These are phyloP conservation scores for Zygotorulaspora florentina DNA, from an alignment of 805 yeast genomes.

Conservation along the genomic window DNA sequence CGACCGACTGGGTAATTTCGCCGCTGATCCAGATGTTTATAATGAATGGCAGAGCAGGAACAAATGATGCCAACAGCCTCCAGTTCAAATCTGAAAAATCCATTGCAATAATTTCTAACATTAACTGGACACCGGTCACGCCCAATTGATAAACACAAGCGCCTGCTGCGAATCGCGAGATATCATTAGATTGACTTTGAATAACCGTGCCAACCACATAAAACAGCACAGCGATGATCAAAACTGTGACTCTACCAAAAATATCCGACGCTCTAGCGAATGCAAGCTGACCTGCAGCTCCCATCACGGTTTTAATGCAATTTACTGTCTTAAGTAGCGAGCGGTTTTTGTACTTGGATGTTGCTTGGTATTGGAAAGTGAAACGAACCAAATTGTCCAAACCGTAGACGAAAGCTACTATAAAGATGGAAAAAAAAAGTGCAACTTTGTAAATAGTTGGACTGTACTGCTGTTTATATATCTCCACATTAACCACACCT, in stretches of 20 bases:
- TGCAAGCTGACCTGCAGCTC: slow-evolving; percentile 58
- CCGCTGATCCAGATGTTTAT: slow-evolving; percentile 72
- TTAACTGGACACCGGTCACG: slow-evolving; percentile 52
- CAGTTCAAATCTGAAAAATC: slow-evolving; percentile 63
- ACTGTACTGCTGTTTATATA: slow-evolving; percentile 47
- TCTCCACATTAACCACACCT: slow-evolving; percentile 56
- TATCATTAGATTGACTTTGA: slow-evolving; percentile 48
- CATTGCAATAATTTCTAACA: slow-evolving; percentile 52
- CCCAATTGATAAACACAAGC: slow-evolving; percentile 46
- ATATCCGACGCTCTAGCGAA: slow-evolving; percentile 53
- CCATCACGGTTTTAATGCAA: slow-evolving; percentile 51
- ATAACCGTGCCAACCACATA: slow-evolving; percentile 54
- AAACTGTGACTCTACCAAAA: slow-evolving; percentile 50
- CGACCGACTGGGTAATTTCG: slow-evolving; percentile 40
- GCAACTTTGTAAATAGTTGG: slow-evolving; percentile 33
- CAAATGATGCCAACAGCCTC: slow-evolving; percentile 55
- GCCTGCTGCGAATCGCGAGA: slow-evolving; percentile 52
- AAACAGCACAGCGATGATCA: slow-evolving; percentile 42
- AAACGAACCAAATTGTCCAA: slow-evolving; percentile 49
- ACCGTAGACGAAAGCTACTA: slow-evolving; percentile 55
- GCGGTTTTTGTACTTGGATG: slow-evolving; percentile 45
- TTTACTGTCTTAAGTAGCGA: slow-evolving; percentile 48
- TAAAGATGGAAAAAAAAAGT: slow-evolving; percentile 47
- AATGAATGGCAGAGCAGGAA: slow-evolving; percentile 64
- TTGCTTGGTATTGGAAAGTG: slow-evolving; percentile 45